Percentiles rank a stretch among this genome's conserved stretches.
Conservation (phyloP, 148 eudicot species). For the Salicornia ramosissima region DNA sequence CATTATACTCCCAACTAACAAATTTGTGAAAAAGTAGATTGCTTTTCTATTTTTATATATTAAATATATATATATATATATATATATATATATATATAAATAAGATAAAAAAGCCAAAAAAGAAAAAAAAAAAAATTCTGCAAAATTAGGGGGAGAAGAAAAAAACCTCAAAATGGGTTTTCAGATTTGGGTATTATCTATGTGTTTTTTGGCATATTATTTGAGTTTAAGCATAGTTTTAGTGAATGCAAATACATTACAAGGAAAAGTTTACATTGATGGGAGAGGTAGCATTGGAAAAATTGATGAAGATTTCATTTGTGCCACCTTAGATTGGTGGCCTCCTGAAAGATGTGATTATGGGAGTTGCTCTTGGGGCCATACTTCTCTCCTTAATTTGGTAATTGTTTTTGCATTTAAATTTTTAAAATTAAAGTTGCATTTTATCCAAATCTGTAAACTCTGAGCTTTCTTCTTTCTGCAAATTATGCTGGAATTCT, state of each 20-base stretch:
- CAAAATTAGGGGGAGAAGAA: too few species aligned
- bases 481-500: too few species aligned
- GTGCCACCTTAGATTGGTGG: constrained; percentile 99
- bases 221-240: constrained; percentile 26
- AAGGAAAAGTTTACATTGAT: constrained; percentile 51
- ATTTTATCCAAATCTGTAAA: background rate
- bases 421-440: background rate
- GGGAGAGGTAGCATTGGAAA: constrained; percentile 49
- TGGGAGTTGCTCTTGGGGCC: constrained; percentile 84
- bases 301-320: constrained; percentile 63
- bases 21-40: too few species aligned
- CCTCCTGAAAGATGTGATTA: constrained; percentile 97
- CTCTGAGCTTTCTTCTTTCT: constrained; percentile 1
- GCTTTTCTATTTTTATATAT: too few species aligned
- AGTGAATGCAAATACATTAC: constrained; percentile 15
- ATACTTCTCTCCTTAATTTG: constrained; percentile 84
- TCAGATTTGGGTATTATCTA: constrained; percentile 28
- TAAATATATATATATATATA: too few species aligned
- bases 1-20: too few species aligned
- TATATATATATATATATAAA: too few species aligned
- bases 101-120: too few species aligned
- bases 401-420: constrained; percentile 19
- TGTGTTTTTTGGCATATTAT: constrained; percentile 31
- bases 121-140: too few species aligned
- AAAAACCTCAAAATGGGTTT: constrained; percentile 40